These are phyloP conservation scores for Chalciporus pseudorubinellus DNA, from an alignment of 768 basidiomycete genomes.

Conservation along the genomic window DNA sequence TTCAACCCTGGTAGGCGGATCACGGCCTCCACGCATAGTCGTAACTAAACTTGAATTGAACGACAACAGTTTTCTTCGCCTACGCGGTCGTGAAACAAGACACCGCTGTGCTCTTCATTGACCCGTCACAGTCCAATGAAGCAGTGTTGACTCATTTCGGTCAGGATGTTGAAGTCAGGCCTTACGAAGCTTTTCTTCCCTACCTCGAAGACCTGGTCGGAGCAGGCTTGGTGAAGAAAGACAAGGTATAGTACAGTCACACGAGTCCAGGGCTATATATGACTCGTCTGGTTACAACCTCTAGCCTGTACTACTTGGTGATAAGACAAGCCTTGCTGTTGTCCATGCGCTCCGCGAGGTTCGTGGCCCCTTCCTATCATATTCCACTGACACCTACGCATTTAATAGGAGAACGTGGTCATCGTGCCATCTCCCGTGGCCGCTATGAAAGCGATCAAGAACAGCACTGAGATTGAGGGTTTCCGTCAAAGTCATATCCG, in stretches of 20 bases:
- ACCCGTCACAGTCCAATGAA: conserved; percentile 46
- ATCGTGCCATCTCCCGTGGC: conserved; percentile 71
- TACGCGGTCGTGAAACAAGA: conserved; percentile 75
- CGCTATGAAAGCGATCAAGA: conserved; percentile 80
- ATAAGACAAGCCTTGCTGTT: conserved; percentile 78
- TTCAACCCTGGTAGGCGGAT: conserved; percentile 65
- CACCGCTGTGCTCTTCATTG: conserved; percentile 65
- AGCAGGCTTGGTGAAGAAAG: conserved; percentile 34
- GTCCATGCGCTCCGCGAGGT: conserved; percentile 77
- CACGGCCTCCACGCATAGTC: neutral
- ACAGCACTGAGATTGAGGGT: conserved; percentile 77
- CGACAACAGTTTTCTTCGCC: conserved; percentile 76
- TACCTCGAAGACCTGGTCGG: conserved; percentile 54
- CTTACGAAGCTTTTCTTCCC: conserved; percentile 67
- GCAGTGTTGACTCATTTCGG: conserved; percentile 49
- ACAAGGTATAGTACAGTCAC: conserved; percentile 20
- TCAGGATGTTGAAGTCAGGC: conserved; percentile 56
- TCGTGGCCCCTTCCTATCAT: conserved; percentile 5
- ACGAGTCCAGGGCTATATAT: neutral
- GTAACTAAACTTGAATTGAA: neutral
- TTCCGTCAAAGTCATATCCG: conserved; percentile 87
- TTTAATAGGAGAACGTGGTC: conserved; percentile 51
- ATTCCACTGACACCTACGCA: neutral
- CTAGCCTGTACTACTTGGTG: conserved; percentile 75
- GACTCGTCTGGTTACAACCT: neutral